Conservation (phyloP, 495 filamentous ascomycete species). For the Xylaria nigripes region DNA sequence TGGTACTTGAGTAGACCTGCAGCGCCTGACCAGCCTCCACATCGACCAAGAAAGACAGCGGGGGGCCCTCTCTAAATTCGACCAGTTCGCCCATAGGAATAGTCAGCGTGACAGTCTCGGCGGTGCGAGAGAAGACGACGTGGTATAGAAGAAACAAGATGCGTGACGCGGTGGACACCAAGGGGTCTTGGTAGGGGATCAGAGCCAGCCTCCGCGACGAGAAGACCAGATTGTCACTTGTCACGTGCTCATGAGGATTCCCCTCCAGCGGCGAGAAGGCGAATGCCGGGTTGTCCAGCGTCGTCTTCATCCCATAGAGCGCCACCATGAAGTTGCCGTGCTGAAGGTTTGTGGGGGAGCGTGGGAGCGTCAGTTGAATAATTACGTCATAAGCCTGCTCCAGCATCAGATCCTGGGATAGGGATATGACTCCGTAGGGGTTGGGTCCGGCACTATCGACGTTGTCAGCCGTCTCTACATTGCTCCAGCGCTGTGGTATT, state of each 20-base stretch:
- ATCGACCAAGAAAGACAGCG: conserved; percentile 52
- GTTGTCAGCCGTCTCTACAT: background rate
- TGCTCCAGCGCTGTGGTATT: no score
- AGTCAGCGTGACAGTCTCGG: conserved; percentile 47
- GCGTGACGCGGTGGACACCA: conserved; percentile 31
- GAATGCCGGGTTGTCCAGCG: conserved; percentile 25
- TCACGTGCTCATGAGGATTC: conserved; percentile 15
- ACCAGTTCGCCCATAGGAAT: conserved; percentile 66
- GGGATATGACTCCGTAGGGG: conserved; percentile 45
- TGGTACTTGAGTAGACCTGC: conserved; percentile 62
- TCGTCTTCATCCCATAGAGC: conserved; percentile 39
- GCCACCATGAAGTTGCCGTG: conserved; percentile 92
- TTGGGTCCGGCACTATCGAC: conserved; percentile 25
- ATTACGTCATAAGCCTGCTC: conserved; percentile 57
- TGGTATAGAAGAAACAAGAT: conserved; percentile 38
- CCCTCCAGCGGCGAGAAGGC: conserved; percentile 2
- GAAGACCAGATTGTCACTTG: conserved; percentile 26
- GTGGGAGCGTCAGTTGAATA: conserved; percentile 51
- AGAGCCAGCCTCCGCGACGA: conserved; percentile 31
- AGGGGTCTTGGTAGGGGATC: conserved; percentile 33
- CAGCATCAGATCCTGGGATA: conserved; percentile 38
- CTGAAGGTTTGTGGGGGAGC: conserved; percentile 49
- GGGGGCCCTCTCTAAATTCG: conserved; percentile 54
- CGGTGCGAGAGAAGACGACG: conserved; percentile 25
- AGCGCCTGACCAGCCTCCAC: conserved; percentile 57